Percentiles rank a stretch among this genome's conserved stretches.
phyloP scores from a whole-genome alignment of 1,139 yeast species.

The Pichia sp. region DNA sequence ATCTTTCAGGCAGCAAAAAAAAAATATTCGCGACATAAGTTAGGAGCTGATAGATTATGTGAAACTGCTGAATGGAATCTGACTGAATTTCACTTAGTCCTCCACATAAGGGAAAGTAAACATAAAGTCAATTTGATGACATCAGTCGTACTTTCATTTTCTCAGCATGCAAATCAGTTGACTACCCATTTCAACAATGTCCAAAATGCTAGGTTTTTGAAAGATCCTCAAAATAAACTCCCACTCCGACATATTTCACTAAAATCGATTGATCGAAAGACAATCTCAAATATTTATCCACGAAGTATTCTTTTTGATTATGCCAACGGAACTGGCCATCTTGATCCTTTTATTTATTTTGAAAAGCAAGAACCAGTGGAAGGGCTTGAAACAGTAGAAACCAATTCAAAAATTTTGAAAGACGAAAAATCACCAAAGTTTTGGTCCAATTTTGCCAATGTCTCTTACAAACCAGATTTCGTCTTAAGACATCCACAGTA shows the following conservation, averaged over 20 bases:
- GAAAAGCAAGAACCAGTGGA: constrained; percentile 15
- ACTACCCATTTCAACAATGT: constrained; percentile 72
- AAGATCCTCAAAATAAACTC: constrained; percentile 19
- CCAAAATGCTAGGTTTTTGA: constrained; percentile 66
- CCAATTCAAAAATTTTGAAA: constrained; percentile 30
- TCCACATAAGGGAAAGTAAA: background rate
- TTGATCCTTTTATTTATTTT: constrained; percentile 47
- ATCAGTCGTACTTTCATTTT: constrained; percentile 53
- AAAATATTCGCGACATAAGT: no score
- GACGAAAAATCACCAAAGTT: constrained; percentile 56
- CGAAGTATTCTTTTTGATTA: constrained; percentile 75
- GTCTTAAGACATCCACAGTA: constrained; percentile 50
- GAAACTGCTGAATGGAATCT: no score
- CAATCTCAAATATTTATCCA: constrained; percentile 55
- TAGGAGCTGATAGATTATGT: no score
- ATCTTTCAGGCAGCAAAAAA: background rate
- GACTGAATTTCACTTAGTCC: no score
- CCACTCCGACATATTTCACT: constrained; percentile 7
- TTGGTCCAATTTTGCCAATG: constrained; percentile 79
- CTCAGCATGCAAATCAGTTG: constrained; percentile 67
- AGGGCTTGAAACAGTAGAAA: constrained; percentile 11
- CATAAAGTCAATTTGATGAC: no score
- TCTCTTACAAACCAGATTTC: constrained; percentile 59
- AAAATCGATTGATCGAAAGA: constrained; percentile 4
- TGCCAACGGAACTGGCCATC: constrained; percentile 55